Base-by-base conservation (phyloP, 768 basidiomycete species). In the Lentinula sp. region DNA sequence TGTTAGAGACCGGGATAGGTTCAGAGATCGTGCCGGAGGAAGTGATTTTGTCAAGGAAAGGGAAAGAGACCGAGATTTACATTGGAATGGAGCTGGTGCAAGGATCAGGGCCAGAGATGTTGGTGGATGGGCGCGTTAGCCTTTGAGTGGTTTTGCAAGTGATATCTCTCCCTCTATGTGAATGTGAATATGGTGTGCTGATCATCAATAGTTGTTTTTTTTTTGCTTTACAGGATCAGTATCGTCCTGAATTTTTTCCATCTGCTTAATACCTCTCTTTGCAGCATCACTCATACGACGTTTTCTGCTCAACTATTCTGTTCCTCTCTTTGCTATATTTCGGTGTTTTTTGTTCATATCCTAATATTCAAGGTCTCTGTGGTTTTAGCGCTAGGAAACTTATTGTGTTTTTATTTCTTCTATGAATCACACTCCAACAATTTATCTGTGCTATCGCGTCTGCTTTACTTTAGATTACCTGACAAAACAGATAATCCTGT, bases 371-470 rank as follows among this genome's bases (percentile, higher is more conserved):
- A 45, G 13, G 42, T 46, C 39, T 7, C 37, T 39, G 37, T 43
- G 37, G 16, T 23, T 31, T 23, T 18, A 31, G 16, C 35, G 35
- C 18, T 18, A 16, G 37, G 55, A 56, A 56, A 56, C 16, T 56
- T 56, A 56, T 56, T 45, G 56, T 48, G 21, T 57, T 35, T 57
- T 57, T 57, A 43, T 57, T 35, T 31, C 56, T 57, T 57, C 37
- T 46, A 4, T 32, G 18, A 39, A 8, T 39, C 37, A 8, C 37
- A 8, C 3, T 39, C 5, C 37, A 39, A 28, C 28, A 8, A 39
- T 5, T 13, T 32, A 18, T 45, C 15, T 32, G 23, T 57, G 34
- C 53, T 55, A 28, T 57, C 56, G 42, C 21, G 45, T 48, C 43
- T 35, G 37, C 34, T 35, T 7, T 54, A 54, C 37, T 54, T 10